Conservation (phyloP, 2,329 filamentous ascomycete species). For the Cladosporium sp. region DNA sequence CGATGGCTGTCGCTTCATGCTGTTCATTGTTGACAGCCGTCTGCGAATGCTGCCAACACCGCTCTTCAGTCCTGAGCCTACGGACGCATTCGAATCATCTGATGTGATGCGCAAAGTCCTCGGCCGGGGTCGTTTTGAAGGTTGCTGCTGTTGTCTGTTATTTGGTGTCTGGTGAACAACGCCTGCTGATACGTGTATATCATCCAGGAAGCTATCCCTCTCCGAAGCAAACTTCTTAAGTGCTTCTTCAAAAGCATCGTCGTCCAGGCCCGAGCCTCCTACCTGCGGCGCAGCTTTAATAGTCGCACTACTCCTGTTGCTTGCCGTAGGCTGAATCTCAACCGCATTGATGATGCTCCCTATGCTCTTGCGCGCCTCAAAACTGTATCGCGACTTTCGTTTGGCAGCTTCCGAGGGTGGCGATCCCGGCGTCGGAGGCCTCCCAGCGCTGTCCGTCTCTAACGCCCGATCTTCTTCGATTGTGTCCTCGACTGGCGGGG, state of each 20-base stretch:
- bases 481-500: conserved; percentile 52
- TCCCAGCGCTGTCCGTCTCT: conserved; percentile 52
- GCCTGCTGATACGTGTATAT: conserved; percentile 84
- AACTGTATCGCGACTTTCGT: conserved; percentile 46
- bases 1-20: conserved; percentile 81
- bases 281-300: conserved; percentile 51
- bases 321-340: conserved; percentile 51
- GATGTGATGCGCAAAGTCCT: conserved; percentile 81
- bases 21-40: conserved; percentile 96
- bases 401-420: conserved; percentile 40
- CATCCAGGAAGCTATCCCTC: conserved; percentile 87
- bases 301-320: conserved; percentile 65
- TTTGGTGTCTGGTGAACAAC: conserved; percentile 54
- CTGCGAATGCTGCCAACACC: conserved; percentile 84
- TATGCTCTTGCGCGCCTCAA: conserved; percentile 53
- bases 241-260: conserved; percentile 92
- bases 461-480: conserved; percentile 62
- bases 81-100: conserved; percentile 53
- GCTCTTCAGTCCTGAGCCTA: conserved; percentile 50
- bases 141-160: conserved; percentile 54
- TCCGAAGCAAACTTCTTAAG: conserved; percentile 94
- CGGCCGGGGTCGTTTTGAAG: conserved; percentile 59
- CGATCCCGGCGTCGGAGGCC: conserved; percentile 48
- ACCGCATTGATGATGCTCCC: conserved; percentile 48
- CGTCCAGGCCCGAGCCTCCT: conserved; percentile 52